A percentile compares a stretch with the other conserved stretches of the same genome.
Evolutionary conservation across 2,329 filamentous ascomycete genomes (phyloP).

Genomic region (Clarireedia hainanense): DNA sequence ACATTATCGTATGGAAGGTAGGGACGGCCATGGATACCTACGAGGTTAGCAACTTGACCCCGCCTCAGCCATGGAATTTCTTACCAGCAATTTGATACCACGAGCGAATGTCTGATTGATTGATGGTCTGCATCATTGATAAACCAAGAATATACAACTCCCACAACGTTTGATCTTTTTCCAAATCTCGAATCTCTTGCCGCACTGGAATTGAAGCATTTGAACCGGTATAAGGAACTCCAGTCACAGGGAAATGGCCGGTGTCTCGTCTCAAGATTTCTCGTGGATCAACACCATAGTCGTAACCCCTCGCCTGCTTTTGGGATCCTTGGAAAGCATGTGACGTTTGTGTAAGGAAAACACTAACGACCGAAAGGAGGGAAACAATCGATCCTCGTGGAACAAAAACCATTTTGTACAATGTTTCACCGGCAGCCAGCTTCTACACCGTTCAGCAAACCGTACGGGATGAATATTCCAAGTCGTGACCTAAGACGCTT

Average conservation of each 20-base stretch:
- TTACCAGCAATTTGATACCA: conserved; percentile 26
- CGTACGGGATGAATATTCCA: background rate
- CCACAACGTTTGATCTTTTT: conserved; percentile 21
- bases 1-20: conserved; percentile 21
- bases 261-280: conserved; percentile 15
- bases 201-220: conserved; percentile 19
- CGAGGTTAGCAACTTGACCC: background rate
- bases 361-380: background rate
- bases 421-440: background rate
- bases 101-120: conserved; percentile 19
- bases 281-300: conserved; percentile 16
- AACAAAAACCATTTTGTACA: background rate
- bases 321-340: background rate
- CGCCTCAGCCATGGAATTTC: background rate
- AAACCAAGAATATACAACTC: conserved; percentile 24
- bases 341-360: background rate
- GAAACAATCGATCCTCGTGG: background rate
- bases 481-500: too few species aligned
- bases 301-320: conserved; percentile 10
- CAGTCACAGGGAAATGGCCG: conserved; percentile 1
- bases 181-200: conserved; percentile 21
- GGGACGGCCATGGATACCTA: conserved; percentile 26
- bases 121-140: conserved; percentile 18
- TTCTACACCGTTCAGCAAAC: background rate
- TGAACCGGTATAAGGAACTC: conserved; percentile 10